Percentiles rank a stretch among this genome's conserved stretches.
phyloP scores from a whole-genome alignment of 2,329 filamentous ascomycete genomes.

The Colletotrichum eleusines region DNA sequence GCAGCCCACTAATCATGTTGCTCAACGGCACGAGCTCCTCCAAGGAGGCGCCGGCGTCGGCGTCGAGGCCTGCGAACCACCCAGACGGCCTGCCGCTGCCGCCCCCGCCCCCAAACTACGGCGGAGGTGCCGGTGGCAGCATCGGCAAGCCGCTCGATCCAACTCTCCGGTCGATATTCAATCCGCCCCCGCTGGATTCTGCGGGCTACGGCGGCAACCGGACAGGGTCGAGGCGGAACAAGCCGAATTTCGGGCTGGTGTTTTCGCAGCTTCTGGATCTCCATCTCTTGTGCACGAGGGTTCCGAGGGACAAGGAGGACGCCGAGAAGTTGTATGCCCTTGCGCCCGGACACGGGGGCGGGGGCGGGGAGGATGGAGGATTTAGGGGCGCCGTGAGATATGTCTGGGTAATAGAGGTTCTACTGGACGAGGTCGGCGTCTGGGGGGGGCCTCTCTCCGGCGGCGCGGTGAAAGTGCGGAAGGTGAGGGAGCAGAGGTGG shows the following conservation, averaged over 20 bases:
- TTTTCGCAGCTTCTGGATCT: slow-evolving; percentile 68
- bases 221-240: slow-evolving; percentile 51
- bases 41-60: slow-evolving; percentile 6
- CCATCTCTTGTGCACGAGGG: slow-evolving; percentile 63
- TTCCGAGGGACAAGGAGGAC: slow-evolving; percentile 57
- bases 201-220: slow-evolving; percentile 42
- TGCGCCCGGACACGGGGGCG: slow-evolving; percentile 14
- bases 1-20: slow-evolving; percentile 64
- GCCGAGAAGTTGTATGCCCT: slow-evolving; percentile 51
- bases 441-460: slow-evolving; percentile 50
- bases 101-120: slow-evolving; percentile 19
- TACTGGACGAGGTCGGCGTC: slow-evolving; percentile 63
- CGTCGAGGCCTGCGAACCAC: not conserved
- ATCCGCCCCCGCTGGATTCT: slow-evolving; percentile 47
- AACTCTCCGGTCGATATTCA: slow-evolving; percentile 65
- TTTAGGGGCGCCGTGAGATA: slow-evolving; percentile 43
- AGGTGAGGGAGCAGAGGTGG: slow-evolving; percentile 66
- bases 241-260: slow-evolving; percentile 65
- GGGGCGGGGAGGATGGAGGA: slow-evolving; percentile 7
- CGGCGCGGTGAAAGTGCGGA: slow-evolving; percentile 43
- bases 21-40: slow-evolving; percentile 63
- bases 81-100: slow-evolving; percentile 18
- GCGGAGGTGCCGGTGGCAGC: not conserved
- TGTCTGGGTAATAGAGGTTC: slow-evolving; percentile 63
- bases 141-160: slow-evolving; percentile 51